These are phyloP conservation scores for Candida anutae DNA, from an alignment of 1,139 yeast genomes.

Conservation along the genomic window DNA sequence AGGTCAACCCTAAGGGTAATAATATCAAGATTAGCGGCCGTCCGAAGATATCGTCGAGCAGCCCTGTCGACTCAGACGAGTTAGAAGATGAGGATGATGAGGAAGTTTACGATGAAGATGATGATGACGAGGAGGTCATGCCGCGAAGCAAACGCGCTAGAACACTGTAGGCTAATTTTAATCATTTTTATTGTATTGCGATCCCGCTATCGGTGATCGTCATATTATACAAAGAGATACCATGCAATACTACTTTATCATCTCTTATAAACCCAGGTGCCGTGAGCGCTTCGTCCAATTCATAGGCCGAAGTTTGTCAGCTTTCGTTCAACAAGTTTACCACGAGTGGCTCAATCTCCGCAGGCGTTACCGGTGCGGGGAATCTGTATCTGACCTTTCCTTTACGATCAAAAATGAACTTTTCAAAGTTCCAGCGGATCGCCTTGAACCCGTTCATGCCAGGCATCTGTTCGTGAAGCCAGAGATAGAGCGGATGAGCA, in stretches of 20 bases:
- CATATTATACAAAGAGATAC: too few relatives aligned
- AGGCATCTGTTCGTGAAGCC: constrained; percentile 18
- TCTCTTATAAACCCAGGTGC: too few relatives aligned
- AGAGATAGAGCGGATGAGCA: constrained; percentile 23
- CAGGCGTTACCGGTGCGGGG: constrained; percentile 64
- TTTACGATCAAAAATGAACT: constrained; percentile 63
- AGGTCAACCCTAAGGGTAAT: constrained; percentile 26
- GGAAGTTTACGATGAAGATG: constrained; percentile 2
- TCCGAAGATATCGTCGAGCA: constrained; percentile 8
- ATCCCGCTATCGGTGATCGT: too few relatives aligned
- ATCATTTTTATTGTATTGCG: too few relatives aligned
- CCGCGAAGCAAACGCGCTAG: neutral
- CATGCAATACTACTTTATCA: too few relatives aligned
- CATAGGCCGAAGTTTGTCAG: too few relatives aligned
- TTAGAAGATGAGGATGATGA: constrained; percentile 5
- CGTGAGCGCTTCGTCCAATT: too few relatives aligned
- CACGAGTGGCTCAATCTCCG: constrained; percentile 42
- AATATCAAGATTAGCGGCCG: constrained; percentile 8
- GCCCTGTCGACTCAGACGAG: constrained; percentile 6
- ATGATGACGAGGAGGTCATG: neutral
- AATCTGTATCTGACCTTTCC: constrained; percentile 73
- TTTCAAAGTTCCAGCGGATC: constrained; percentile 93
- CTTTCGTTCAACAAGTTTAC: constrained; percentile 31
- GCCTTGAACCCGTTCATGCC: constrained; percentile 74
- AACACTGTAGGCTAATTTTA: too few relatives aligned